Percentiles rank a stretch among this genome's conserved stretches.
phyloP scores from a whole-genome alignment of 768 basidiomycete genomes.

The Solioccasus polychromus region DNA sequence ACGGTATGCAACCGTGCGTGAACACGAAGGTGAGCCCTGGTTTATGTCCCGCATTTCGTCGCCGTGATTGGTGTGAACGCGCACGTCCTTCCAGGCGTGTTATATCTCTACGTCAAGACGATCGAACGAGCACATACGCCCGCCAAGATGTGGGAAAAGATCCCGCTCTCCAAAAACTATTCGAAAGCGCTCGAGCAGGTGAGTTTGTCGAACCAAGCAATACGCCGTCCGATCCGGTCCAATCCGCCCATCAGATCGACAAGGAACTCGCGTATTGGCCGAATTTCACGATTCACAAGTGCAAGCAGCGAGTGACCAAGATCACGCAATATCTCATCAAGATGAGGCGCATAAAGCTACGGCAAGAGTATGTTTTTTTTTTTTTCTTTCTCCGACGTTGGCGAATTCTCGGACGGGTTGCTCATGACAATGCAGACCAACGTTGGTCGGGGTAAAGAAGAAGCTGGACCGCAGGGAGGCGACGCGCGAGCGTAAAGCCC shows the following conservation, averaged over 20 bases:
- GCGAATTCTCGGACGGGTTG: background rate
- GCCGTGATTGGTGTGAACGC: background rate
- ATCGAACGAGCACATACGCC: slow-evolving; percentile 97
- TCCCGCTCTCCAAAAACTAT: slow-evolving; percentile 92
- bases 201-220: slow-evolving; percentile 15
- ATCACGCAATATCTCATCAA: slow-evolving; percentile 99
- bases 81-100: slow-evolving; percentile 55
- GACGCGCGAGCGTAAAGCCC: slow-evolving; percentile 90
- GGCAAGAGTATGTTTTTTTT: slow-evolving; percentile 65
- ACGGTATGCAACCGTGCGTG: slow-evolving; percentile 95
- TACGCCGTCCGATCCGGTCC: background rate
- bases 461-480: slow-evolving; percentile 93
- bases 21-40: slow-evolving; percentile 82
- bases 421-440: slow-evolving; percentile 55
- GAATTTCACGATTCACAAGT: slow-evolving; percentile 95
- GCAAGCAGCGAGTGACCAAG: slow-evolving; percentile 98
- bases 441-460: slow-evolving; percentile 93
- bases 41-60: background rate
- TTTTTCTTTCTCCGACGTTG: background rate
- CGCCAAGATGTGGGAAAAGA: slow-evolving; percentile 96
- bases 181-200: slow-evolving; percentile 95
- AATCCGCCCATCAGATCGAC: slow-evolving; percentile 67
- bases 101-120: slow-evolving; percentile 96
- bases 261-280: slow-evolving; percentile 97
- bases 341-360: slow-evolving; percentile 87